A percentile compares a stretch with the other conserved stretches of the same genome.
These are phyloP conservation scores for Dalbergia cultrata DNA, from an alignment of 306 rosid species.

Conservation along the genomic window DNA sequence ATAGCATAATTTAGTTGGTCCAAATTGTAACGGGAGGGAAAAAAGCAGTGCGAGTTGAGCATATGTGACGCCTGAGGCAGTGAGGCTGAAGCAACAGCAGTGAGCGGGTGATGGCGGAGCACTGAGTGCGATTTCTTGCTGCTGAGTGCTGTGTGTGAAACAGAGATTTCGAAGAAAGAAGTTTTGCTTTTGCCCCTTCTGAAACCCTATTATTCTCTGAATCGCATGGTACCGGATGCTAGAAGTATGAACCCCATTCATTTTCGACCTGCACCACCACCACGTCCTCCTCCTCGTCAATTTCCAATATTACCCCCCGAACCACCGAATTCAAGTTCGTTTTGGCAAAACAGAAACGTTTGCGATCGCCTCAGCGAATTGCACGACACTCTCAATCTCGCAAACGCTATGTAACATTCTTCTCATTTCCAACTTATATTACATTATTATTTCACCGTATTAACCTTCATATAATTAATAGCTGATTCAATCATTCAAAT, in stretches of 20 bases:
- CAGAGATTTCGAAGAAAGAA: too few species aligned
- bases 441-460: constrained; percentile 3
- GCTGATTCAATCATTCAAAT: background rate
- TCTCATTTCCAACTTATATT: background rate
- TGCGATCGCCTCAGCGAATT: constrained; percentile 59
- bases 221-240: background rate
- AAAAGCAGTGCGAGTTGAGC: too few species aligned
- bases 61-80: too few species aligned
- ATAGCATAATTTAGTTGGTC: too few species aligned
- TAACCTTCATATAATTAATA: background rate
- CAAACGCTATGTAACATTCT: constrained; percentile 66
- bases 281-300: constrained; percentile 41
- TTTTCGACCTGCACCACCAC: constrained; percentile 50
- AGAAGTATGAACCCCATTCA: constrained; percentile 59
- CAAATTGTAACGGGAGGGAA: too few species aligned
- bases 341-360: constrained; percentile 75
- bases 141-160: too few species aligned
- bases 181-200: too few species aligned
- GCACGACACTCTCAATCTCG: constrained; percentile 74
- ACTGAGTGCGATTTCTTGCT: too few species aligned
- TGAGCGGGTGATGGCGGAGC: too few species aligned
- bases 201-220: background rate
- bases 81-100: too few species aligned
- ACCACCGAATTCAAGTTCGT: constrained; percentile 63
- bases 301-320: constrained; percentile 60